Evolutionary conservation across 805 yeast species (phyloP), one percentile per base, ranked within the genome.

Genomic region (Metschnikowia koreensis): DNA sequence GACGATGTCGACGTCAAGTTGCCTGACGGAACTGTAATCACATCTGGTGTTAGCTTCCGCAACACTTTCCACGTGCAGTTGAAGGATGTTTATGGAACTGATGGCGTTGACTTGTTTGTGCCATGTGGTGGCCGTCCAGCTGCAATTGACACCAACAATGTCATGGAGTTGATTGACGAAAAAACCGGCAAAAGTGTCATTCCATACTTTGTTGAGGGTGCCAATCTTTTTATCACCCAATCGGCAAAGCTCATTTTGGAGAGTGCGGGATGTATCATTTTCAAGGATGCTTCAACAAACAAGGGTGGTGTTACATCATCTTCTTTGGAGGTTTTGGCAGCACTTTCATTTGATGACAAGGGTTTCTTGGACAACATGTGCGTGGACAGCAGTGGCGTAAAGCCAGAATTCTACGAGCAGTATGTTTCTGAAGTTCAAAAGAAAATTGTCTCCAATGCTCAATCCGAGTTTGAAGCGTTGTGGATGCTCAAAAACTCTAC

Each of bases 91-190:
- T 83, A 82, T 63, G 82, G 81, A 39, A 41, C 44, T n/a, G 80
- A 81, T 42, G 79, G 80, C 33, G 78, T 91, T 55, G 91, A 90
- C 62, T 75, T 93, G 65, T 92, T 94, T 72, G 97, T 92, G 41
- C 99, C 99, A 52, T 93, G 99, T 73, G 99, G 99, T 70, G 99
- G 99, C 61, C 87, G 99, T 73, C 99, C 99, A 54, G 93, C 89
- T 61, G 96, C 98, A 17, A 84, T 93, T 68, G 96, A 92, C 69
- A 83, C 92, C 57, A 86, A 83, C 69, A 94, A 88, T 63, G 94
- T 92, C 53, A 74, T 76, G 56, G 73, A 73, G 48, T 81, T 90
- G 62, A 81, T 94, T 60, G 89, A 87, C 68, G 77, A 75, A 39
- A 83, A 83, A 62, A 84, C 92, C 31, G 96, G 94, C 52, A 85